Evolutionary conservation across 331 rosid species (phyloP).

Genomic region (Malus hybrid): DNA sequence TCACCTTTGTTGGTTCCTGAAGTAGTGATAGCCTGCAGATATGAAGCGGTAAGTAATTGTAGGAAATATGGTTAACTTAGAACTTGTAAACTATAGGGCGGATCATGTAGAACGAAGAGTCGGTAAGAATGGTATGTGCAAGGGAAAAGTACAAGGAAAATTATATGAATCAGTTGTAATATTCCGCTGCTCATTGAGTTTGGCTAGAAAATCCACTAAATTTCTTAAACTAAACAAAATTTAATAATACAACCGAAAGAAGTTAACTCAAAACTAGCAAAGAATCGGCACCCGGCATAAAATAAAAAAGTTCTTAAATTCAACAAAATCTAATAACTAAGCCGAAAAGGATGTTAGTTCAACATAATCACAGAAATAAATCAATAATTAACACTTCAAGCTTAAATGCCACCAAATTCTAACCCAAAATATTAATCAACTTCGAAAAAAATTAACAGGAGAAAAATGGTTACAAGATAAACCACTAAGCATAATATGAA

Average conservation of each 20-base stretch:
- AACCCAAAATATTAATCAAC: background rate
- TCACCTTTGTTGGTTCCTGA: constrained; percentile 72
- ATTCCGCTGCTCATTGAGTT: background rate
- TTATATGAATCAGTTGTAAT: too few relatives aligned
- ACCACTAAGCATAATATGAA: background rate
- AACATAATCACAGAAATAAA: background rate
- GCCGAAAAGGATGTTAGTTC: background rate
- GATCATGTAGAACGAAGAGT: too few relatives aligned
- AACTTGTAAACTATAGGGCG: background rate
- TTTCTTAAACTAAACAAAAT: background rate
- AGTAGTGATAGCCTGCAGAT: constrained; percentile 65
- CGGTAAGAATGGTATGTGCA: too few relatives aligned
- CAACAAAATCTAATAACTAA: background rate
- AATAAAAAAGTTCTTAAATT: background rate
- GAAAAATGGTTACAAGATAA: background rate
- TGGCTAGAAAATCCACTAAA: background rate
- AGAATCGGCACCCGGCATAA: too few relatives aligned
- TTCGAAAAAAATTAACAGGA: background rate
- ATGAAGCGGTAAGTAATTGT: background rate
- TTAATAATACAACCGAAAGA: background rate
- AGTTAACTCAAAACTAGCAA: background rate
- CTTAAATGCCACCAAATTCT: background rate
- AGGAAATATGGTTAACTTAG: background rate
- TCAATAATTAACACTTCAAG: background rate
- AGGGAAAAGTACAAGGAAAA: too few relatives aligned